These are phyloP conservation scores for Tylopilus subfusipes DNA, from an alignment of 768 basidiomycete genomes.

Conservation along the genomic window DNA sequence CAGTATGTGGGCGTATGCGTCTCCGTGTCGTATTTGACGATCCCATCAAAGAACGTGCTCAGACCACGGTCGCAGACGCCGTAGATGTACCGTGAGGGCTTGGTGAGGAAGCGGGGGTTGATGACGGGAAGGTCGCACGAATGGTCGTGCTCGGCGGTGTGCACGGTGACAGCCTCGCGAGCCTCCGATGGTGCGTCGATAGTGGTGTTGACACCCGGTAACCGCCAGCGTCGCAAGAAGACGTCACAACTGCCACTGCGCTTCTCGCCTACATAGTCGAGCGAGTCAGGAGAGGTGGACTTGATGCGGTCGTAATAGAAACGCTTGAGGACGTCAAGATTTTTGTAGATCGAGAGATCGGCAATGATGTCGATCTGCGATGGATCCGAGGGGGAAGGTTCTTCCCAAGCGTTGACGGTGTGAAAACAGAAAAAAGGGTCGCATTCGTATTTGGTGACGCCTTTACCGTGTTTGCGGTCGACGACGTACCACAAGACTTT, in stretches of 20 bases:
- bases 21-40: conserved; percentile 36
- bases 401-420: conserved; percentile 39
- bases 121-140: conserved; percentile 37
- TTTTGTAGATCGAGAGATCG: conserved; percentile 35
- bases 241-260: conserved; percentile 12
- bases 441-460: conserved; percentile 36
- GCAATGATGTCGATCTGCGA: conserved; percentile 32
- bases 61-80: conserved; percentile 26
- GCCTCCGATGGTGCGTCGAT: conserved; percentile 11
- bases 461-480: conserved; percentile 34
- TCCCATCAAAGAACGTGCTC: conserved; percentile 33
- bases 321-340: conserved; percentile 31
- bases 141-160: conserved; percentile 25
- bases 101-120: conserved; percentile 30
- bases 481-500: conserved; percentile 37
- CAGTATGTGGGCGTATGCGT: conserved; percentile 24
- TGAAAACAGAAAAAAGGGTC: conserved; percentile 41
- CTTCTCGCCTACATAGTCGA: conserved; percentile 25
- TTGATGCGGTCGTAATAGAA: conserved; percentile 32
- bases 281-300: conserved; percentile 22
- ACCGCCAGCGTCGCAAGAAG: conserved; percentile 31
- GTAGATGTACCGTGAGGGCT: conserved; percentile 33
- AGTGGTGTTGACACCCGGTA: conserved; percentile 24
- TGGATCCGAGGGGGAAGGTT: conserved; percentile 18
- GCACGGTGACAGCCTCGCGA: conserved; percentile 17